Conservation (phyloP, 306 rosid species). For the Quercus aquifolioides region DNA sequence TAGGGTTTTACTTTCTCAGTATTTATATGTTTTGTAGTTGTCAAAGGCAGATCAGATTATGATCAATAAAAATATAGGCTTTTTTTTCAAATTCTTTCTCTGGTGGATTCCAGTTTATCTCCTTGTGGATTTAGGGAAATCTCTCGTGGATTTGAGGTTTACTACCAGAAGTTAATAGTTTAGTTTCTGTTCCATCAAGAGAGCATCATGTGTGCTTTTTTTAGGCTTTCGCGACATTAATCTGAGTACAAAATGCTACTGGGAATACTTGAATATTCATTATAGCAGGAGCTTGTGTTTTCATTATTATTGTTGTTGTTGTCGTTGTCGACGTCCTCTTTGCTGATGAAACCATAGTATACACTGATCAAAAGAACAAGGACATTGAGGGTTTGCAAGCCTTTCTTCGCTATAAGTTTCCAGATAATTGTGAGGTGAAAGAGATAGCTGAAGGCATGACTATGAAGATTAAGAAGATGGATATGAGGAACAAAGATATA, state of each 20-base stretch:
- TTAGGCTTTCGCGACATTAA: background rate
- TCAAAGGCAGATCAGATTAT: too few relatives aligned
- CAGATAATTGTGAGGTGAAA: slow-evolving; percentile 49
- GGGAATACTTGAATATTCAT: slow-evolving; percentile 4
- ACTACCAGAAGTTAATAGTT: too few relatives aligned
- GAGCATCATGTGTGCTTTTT: background rate
- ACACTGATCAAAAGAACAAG: slow-evolving; percentile 79
- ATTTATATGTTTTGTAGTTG: too few relatives aligned
- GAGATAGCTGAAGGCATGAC: slow-evolving; percentile 47
- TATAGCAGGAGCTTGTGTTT: background rate
- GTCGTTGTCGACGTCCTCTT: rapidly evolving
- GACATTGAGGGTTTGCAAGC: slow-evolving; percentile 75
- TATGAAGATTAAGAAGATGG: slow-evolving; percentile 40
- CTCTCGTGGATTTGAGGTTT: too few relatives aligned
- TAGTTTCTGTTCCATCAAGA: too few relatives aligned
- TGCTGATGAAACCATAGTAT: slow-evolving; percentile 59
- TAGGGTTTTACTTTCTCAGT: too few relatives aligned
- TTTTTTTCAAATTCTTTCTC: too few relatives aligned
- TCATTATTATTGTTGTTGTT: too few relatives aligned
- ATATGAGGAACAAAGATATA: slow-evolving; percentile 33
- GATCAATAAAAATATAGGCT: too few relatives aligned
- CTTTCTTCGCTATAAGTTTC: slow-evolving; percentile 57
- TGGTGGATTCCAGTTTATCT: too few relatives aligned
- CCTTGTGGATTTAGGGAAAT: rapidly evolving
- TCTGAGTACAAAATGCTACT: slow-evolving; percentile 40